Conservation (phyloP, 208 protist genomes). For the Entamoeba invadens region DNA sequence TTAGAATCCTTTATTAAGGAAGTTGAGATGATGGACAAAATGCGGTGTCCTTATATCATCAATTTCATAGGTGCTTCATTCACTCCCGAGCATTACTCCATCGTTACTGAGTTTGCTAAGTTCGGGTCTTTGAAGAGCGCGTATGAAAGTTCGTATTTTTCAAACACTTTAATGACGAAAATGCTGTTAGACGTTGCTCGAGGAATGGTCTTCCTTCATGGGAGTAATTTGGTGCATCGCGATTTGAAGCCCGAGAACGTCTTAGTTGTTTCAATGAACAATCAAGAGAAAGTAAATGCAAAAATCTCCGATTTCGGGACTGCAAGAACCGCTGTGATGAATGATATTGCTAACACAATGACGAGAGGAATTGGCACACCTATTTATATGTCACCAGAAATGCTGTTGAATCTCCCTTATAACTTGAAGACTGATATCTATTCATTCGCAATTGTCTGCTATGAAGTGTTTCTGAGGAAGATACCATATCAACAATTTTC, state of each 20-base stretch:
- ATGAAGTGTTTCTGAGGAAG: constrained; percentile 32
- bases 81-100: constrained; percentile 28
- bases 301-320: constrained; percentile 20
- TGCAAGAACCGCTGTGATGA: background rate
- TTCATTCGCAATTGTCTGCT: constrained; percentile 40
- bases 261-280: background rate
- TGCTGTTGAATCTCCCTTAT: constrained; percentile 29
- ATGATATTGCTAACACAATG: background rate
- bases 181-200: background rate
- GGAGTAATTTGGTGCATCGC: background rate
- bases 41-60: constrained; percentile 43
- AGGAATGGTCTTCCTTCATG: constrained; percentile 8
- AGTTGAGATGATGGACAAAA: constrained; percentile 22
- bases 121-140: constrained; percentile 15
- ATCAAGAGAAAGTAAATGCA: constrained; percentile 2
- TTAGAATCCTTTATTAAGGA: constrained; percentile 33
- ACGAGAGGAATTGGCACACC: constrained; percentile 11
- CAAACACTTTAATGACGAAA: background rate
- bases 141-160: background rate
- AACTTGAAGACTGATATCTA: constrained; percentile 40
- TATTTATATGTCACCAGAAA: constrained; percentile 38
- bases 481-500: constrained; percentile 4
- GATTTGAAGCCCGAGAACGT: constrained; percentile 13
- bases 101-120: constrained; percentile 43
- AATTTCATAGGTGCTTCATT: constrained; percentile 44